Evolutionary conservation across 352 stramenopile species (phyloP).

Genomic region (Phytophthora lateralis): DNA sequence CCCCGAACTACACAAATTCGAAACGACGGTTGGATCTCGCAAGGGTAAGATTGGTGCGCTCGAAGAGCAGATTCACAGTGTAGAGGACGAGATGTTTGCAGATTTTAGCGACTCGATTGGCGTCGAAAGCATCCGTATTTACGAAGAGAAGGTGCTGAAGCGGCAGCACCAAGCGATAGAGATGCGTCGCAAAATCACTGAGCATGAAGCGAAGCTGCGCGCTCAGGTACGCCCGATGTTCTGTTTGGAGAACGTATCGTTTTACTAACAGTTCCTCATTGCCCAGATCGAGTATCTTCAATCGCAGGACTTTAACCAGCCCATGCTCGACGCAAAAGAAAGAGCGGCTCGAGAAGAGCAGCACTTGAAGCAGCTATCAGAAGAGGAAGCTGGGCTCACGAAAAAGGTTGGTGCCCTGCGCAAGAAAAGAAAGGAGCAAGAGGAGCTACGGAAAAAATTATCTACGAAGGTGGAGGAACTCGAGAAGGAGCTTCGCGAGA

Average conservation of each 20-base stretch:
- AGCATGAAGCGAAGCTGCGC: conserved; percentile 84
- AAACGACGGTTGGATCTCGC: conserved; percentile 54
- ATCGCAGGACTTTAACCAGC: conserved; percentile 67
- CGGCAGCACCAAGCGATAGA: conserved; percentile 73
- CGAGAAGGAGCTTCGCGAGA: conserved; percentile 66
- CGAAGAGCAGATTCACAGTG: conserved; percentile 65
- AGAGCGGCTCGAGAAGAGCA: conserved; percentile 50
- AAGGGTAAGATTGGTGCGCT: conserved; percentile 48
- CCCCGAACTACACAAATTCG: conserved; percentile 70
- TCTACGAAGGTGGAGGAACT: conserved; percentile 54
- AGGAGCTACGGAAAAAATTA: conserved; percentile 38
- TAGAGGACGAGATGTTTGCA: conserved; percentile 89
- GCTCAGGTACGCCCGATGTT: conserved; percentile 58
- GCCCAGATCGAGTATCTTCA: conserved; percentile 64
- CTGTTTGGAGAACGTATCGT: not conserved
- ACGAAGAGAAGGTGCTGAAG: conserved; percentile 94
- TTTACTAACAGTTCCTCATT: conserved; percentile 12
- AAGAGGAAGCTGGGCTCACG: conserved; percentile 56
- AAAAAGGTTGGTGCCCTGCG: conserved; percentile 59
- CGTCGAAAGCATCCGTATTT: conserved; percentile 86
- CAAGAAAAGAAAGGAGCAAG: conserved; percentile 77
- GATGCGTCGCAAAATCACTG: conserved; percentile 71
- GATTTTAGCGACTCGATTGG: conserved; percentile 81
- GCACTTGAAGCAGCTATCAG: conserved; percentile 55
- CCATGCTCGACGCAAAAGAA: conserved; percentile 53